Conservation (phyloP, 192 early-diverging fungal species). For the Lunasporangiospora selenospora region DNA sequence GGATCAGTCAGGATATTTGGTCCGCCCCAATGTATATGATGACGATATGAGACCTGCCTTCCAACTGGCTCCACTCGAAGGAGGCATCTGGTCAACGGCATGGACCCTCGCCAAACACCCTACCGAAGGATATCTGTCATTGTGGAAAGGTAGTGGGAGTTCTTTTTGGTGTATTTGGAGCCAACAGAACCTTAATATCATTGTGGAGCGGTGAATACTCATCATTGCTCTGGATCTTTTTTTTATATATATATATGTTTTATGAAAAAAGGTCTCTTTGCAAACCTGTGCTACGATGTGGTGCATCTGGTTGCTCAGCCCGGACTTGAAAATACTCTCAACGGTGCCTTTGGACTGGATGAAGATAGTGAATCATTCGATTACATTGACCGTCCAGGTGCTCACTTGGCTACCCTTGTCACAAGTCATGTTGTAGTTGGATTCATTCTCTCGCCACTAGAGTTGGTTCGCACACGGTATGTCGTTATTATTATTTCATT, state of each 20-base stretch:
- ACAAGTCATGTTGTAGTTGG: constrained; percentile 79
- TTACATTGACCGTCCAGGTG: constrained; percentile 62
- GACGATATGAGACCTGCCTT: constrained; percentile 64
- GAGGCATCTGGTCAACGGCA: constrained; percentile 65
- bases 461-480: constrained; percentile 87
- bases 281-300: constrained; percentile 80
- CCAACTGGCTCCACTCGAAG: constrained; percentile 65
- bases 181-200: constrained; percentile 1
- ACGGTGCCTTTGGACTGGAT: constrained; percentile 91
- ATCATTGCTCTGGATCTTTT: constrained; percentile 3
- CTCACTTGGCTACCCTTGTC: constrained; percentile 75
- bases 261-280: constrained; percentile 76
- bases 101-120: constrained; percentile 61
- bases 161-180: not conserved
- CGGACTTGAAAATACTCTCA: constrained; percentile 83
- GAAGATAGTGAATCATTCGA: constrained; percentile 82
- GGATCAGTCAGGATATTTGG: constrained; percentile 71
- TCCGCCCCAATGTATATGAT: constrained; percentile 56
- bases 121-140: constrained; percentile 65
- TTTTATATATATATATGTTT: not conserved
- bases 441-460: constrained; percentile 86
- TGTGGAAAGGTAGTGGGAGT: constrained; percentile 55
- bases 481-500: not conserved
- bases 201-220: constrained; percentile 53
- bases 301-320: constrained; percentile 81